phyloP scores from a whole-genome alignment of 345 rosid species.

The Aegle marmelos region DNA sequence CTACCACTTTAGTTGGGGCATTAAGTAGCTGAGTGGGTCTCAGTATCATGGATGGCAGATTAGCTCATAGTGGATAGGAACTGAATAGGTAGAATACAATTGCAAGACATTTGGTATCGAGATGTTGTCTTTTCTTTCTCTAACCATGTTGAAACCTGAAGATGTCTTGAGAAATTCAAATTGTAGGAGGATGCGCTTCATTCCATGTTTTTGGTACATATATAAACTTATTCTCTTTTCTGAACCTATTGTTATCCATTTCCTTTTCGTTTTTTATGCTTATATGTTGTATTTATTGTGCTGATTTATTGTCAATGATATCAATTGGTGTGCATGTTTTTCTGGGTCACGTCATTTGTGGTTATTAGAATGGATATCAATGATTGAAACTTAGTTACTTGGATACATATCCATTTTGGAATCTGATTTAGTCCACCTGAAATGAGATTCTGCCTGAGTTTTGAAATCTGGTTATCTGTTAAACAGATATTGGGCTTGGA shows the following conservation, averaged over 20 bases:
- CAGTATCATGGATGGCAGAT: neutral
- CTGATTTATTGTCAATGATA: neutral
- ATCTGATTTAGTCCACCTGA: neutral
- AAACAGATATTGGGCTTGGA: conserved; percentile 72
- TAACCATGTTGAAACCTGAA: neutral
- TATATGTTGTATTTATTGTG: neutral
- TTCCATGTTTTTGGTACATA: neutral
- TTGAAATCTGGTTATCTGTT: conserved; percentile 11
- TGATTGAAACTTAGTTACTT: neutral
- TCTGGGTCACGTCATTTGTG: neutral
- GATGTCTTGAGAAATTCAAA: neutral
- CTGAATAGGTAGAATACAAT: neutral
- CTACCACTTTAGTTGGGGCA: neutral
- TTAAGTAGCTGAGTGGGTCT: neutral
- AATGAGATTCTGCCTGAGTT: neutral
- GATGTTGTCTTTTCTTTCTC: neutral
- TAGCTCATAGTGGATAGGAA: neutral
- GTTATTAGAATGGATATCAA: neutral
- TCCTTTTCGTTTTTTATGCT: neutral
- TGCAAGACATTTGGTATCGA: neutral
- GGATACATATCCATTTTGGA: neutral
- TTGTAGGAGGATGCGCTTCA: neutral
- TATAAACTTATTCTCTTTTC: neutral
- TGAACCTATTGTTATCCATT: neutral
- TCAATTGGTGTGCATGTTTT: conserved; percentile 5